Conservation (phyloP, 441 rosid species). For the Pelargonium cotyledonis region DNA sequence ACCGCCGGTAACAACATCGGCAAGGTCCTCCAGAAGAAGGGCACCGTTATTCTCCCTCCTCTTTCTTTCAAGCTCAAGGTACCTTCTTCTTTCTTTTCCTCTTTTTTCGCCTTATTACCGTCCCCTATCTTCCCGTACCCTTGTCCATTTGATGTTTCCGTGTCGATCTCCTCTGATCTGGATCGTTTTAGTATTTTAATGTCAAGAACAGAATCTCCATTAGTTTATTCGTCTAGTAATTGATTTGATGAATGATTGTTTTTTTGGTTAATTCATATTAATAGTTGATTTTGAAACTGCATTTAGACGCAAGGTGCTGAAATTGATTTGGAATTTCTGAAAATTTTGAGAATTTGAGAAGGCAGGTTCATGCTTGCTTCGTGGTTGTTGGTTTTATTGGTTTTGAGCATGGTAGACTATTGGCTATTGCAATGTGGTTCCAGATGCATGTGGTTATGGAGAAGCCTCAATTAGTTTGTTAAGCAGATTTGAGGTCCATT, state of each 20-base stretch:
- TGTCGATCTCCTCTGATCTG: slow-evolving; percentile 9
- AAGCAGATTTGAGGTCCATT: neutral
- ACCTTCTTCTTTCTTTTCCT: slow-evolving; percentile 5
- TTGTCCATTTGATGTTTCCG: neutral
- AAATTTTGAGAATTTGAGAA: neutral
- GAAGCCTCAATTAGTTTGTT: neutral
- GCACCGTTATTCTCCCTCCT: slow-evolving; percentile 92
- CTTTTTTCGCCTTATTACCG: neutral
- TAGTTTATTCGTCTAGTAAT: too few relatives aligned
- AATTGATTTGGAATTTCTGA: neutral
- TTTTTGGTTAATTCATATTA: too few relatives aligned
- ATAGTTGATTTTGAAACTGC: too few relatives aligned
- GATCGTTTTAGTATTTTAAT: neutral
- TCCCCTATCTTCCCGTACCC: neutral
- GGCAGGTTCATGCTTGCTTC: neutral
- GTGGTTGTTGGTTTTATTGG: neutral
- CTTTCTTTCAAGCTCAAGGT: slow-evolving; percentile 96
- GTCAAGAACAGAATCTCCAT: too few relatives aligned
- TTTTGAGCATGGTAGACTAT: neutral
- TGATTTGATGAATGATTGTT: neutral
- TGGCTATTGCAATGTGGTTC: slow-evolving; percentile 2
- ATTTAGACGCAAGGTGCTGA: neutral
- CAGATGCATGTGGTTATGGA: neutral
- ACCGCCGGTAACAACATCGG: slow-evolving; percentile 98
- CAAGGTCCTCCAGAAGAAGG: slow-evolving; percentile 92